phyloP scores from a whole-genome alignment of 2,329 filamentous ascomycete species.

The Fusarium algeriense region DNA sequence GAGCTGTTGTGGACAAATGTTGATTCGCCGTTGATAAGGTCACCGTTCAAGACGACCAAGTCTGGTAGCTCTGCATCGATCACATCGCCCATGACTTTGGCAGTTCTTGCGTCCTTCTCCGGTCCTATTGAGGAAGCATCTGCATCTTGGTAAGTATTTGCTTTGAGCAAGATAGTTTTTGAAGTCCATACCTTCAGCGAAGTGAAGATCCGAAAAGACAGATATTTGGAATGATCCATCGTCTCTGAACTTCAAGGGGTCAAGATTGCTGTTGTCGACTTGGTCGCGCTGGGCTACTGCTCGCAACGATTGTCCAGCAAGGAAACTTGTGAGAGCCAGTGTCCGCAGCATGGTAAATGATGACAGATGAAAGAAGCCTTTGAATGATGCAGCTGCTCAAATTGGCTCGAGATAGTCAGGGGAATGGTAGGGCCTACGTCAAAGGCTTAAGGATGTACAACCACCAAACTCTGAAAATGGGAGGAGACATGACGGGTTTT shows the following conservation, averaged over 20 bases:
- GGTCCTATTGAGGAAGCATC: slow-evolving; percentile 47
- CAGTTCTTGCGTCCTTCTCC: slow-evolving; percentile 53
- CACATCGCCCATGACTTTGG: slow-evolving; percentile 52
- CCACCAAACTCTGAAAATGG: neutral
- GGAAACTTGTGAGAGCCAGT: slow-evolving; percentile 5
- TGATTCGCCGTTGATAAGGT: slow-evolving; percentile 76
- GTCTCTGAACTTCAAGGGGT: slow-evolving; percentile 26
- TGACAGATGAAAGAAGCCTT: neutral
- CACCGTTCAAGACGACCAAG: slow-evolving; percentile 76
- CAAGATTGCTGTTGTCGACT: slow-evolving; percentile 26
- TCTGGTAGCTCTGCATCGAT: slow-evolving; percentile 57
- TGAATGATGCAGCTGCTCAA: neutral
- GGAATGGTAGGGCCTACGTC: neutral
- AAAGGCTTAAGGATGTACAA: neutral
- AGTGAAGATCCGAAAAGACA: slow-evolving; percentile 39
- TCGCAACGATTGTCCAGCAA: slow-evolving; percentile 7
- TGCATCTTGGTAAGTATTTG: neutral
- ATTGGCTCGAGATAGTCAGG: neutral
- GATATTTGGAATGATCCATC: slow-evolving; percentile 35
- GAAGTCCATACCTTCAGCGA: slow-evolving; percentile 23
- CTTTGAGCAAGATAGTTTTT: rapidly evolving
- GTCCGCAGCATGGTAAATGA: slow-evolving; percentile 15
- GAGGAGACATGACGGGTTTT: neutral
- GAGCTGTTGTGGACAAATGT: slow-evolving; percentile 64
- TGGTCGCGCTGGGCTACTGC: slow-evolving; percentile 4